Base-by-base conservation (phyloP, 2,329 filamentous ascomycete species). In the Leptographium radiaticola region DNA sequence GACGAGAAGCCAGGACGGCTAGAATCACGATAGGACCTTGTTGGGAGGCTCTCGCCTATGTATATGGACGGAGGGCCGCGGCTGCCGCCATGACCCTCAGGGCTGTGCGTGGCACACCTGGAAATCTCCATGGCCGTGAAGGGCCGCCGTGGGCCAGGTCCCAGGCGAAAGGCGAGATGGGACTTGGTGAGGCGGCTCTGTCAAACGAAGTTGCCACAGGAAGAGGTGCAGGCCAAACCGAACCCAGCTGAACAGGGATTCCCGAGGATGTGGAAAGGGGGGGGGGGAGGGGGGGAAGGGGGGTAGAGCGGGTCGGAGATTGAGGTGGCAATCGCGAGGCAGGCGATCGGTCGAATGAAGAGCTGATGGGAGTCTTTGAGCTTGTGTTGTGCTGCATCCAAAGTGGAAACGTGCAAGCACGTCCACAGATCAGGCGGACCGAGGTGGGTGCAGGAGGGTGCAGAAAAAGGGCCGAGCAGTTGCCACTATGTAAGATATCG, bases 31-130 rank as follows among this genome's bases (percentile, higher is more conserved):
- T 55, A 60, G 13, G 53, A 44, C 10, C 54, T 43, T 18, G 57
- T 36, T 25, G 58, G 49, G 43, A 53, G 53, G 52, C 53, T 52
- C 51, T 60, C 57, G 54, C 57, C 58, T 49, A 61, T 59, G 53
- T 58, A 62, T 58, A 61, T 61, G 25, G 60, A 57, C 6, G 59
- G 60, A 43, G 59, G 56, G 46, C 46, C 49, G 15, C 51, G 52
- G 47, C 50, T 55, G 18, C 31, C n/a, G 15, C 45, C 45, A 16
- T 30, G 12, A 16, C 49, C 25, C 12, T 42, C 34, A 53, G 56
- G 51, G 40, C 50, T 47, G 39, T 57, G 55, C 18, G 57, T 53
- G 6, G 50, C 30, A 33, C 49, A 54, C 13, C 55, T 55, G 9
- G 58, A 55, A 16, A 60, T 59, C 45, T 62, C 59, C 59, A 62